Evolutionary conservation across 345 rosid genomes (phyloP).

Genomic region (Gossypioides kirkii): DNA sequence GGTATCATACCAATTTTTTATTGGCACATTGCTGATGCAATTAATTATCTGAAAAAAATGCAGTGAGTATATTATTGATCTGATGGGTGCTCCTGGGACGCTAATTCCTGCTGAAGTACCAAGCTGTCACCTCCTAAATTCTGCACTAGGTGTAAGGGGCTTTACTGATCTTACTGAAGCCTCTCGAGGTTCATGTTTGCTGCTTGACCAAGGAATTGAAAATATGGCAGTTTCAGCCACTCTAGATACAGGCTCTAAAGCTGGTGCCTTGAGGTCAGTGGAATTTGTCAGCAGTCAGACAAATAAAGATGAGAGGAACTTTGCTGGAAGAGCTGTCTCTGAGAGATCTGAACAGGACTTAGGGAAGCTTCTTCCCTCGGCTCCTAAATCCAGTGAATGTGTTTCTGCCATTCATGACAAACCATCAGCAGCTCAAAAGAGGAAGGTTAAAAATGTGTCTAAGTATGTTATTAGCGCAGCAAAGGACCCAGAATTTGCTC

Average conservation of each 20-base stretch:
- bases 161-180: conserved; percentile 38
- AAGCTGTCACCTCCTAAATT: conserved; percentile 48
- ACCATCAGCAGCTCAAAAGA: conserved; percentile 60
- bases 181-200: conserved; percentile 25
- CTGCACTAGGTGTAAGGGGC: conserved; percentile 44
- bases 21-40: conserved; percentile 5
- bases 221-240: conserved; percentile 25
- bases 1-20: conserved; percentile 7
- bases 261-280: conserved; percentile 22
- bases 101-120: conserved; percentile 90
- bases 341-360: conserved; percentile 64
- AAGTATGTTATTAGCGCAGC: conserved; percentile 86
- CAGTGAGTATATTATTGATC: conserved; percentile 91
- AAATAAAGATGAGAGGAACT: conserved; percentile 28
- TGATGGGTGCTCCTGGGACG: conserved; percentile 98
- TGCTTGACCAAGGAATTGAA: conserved; percentile 37
- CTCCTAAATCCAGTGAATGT: conserved; percentile 36
- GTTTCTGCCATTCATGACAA: conserved; percentile 37
- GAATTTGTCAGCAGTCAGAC: conserved; percentile 36
- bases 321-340: conserved; percentile 42
- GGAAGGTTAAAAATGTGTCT: conserved; percentile 79
- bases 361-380: conserved; percentile 53
- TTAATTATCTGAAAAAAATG: conserved; percentile 27
- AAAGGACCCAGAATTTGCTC: conserved; percentile 90
- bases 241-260: conserved; percentile 19